Evolutionary conservation across 352 stramenopile genomes (phyloP), one percentile per base, ranked within the genome.

Genomic region (Pythium aquatile): DNA sequence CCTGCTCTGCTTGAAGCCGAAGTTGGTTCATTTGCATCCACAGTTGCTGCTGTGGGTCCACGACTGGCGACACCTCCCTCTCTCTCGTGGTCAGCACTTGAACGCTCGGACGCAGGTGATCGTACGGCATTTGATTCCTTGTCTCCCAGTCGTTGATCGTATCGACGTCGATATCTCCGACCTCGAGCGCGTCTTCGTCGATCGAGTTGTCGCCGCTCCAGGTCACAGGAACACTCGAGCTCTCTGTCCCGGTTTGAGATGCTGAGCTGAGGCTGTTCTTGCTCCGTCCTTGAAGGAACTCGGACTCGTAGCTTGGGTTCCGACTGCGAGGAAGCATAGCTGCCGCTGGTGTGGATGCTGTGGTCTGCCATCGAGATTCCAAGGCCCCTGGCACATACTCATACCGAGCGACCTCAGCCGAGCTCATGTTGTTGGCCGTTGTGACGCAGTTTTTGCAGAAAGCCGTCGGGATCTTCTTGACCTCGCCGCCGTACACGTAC

Each of bases 1-100:
- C 78, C 1, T 76, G 77, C 62, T 88, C 79, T 0, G 79, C 78
- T 17, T 74, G 75, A 33, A 77, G 72, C 24, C 81, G 75, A 26
- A 88, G 61, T 55, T 83, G 67, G 37, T 74, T 71, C 79, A 88
- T 88, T 60, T 72, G 80, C 49, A 72, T 61, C 58, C 78, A 73
- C 16, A 88, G 49, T 40, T 81, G 69, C 30, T 61, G 53, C 53
- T 61, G 61, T 7, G 40, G 7, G 53, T 59, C 35, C 17, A 59
- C 3, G 17, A 33, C 32, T 10, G 48, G 48, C 35, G 48, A 58
- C 44, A 17, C 66, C 61, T 5, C 60, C 61, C 24, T 73, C 28
- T 24, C 20, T 24, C 20, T 24, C 20, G 20, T 24, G 20, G 28
- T 49, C 46, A n/a, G 53, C 47, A 52, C 33, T 1, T 17, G 37